Base-by-base conservation (phyloP, 2,329 filamentous ascomycete species). In the Penicillium sp. region DNA sequence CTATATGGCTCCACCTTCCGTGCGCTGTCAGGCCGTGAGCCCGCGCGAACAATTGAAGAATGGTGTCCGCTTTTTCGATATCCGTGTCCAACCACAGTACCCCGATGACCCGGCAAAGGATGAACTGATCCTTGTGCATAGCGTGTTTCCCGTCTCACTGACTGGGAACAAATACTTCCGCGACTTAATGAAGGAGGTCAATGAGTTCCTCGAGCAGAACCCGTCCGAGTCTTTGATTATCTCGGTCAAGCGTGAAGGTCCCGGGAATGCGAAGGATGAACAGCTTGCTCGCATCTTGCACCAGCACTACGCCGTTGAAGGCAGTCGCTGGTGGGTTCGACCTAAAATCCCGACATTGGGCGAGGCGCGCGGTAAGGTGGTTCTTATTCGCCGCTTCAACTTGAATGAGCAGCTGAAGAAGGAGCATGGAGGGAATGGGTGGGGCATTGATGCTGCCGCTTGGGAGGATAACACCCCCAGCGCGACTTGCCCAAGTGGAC, bases 401-500 rank as follows among this genome's bases (percentile, higher is more conserved):
- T 78, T 93, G 54, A 83, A 88, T 16, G 77, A 79, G 19, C 61
- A 69, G 1, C 68, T 81, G 49, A 75, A 74, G 58, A 63, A 70
- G 13, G 75, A 78, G 49, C 78, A 78, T 59, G 76, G 78, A 24
- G 82, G 81, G 16, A 68, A 71, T 19, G 84, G 84, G 37, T 84
- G 81, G 76, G 83, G 83, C 21, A 79, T 88, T 44, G 81, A 88
- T 66, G 86, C 81, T 53, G 78, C 81, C 33, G 76, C 76, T 19
- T 98, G 93, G 93, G 91, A 90, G 0, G 90, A 97, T 76, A 98
- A 98, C 76, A 91, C 90, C 60, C 86, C 89, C 31, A 87, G 96
- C 69, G 88, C 90, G 55, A 81, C 80, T 33, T 85, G 85, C 49
- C 84, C 84, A 9, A 87, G 87, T 66, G 91, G 90, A 3, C 81